A percentile compares a stretch with the other conserved stretches of the same genome.
Conservation (phyloP, 306 rosid genomes). For the Casuarina cunninghamiana region DNA sequence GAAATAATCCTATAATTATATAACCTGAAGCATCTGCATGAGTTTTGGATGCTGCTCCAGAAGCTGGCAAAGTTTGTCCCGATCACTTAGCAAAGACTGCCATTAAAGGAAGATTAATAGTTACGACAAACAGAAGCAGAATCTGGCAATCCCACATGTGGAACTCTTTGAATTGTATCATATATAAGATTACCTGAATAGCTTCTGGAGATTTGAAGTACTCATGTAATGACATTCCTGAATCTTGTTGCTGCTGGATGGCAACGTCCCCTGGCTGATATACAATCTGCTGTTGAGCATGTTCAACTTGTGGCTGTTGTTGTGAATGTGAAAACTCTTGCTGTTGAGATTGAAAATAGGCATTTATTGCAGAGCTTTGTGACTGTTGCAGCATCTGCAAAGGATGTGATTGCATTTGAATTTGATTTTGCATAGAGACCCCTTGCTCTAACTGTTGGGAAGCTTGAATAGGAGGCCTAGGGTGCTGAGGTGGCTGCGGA, state of each 20-base stretch:
- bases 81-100: slow-evolving; percentile 89
- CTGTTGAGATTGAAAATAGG: slow-evolving; percentile 66
- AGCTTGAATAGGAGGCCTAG: slow-evolving; percentile 75
- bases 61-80: slow-evolving; percentile 92
- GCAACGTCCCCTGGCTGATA: slow-evolving; percentile 44
- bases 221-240: slow-evolving; percentile 83
- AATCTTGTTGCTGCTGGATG: slow-evolving; percentile 60
- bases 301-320: slow-evolving; percentile 61
- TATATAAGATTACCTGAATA: slow-evolving; percentile 64
- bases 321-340: slow-evolving; percentile 49
- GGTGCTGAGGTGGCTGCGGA: slow-evolving; percentile 94
- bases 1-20: slow-evolving; percentile 18
- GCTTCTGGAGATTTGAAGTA: slow-evolving; percentile 95
- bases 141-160: slow-evolving; percentile 15
- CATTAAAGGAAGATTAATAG: slow-evolving; percentile 30
- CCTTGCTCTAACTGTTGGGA: slow-evolving; percentile 79
- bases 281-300: slow-evolving; percentile 44
- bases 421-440: slow-evolving; percentile 52
- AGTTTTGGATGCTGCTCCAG: slow-evolving; percentile 98
- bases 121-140: slow-evolving; percentile 11
- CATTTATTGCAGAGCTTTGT: slow-evolving; percentile 64
- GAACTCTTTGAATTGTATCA: not conserved
- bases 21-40: slow-evolving; percentile 99
- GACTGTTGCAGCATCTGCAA: slow-evolving; percentile 78
- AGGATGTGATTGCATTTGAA: slow-evolving; percentile 53